A percentile compares a stretch with the other conserved stretches of the same genome.
phyloP scores from a whole-genome alignment of 306 rosid species.

The Quercus rubra region DNA sequence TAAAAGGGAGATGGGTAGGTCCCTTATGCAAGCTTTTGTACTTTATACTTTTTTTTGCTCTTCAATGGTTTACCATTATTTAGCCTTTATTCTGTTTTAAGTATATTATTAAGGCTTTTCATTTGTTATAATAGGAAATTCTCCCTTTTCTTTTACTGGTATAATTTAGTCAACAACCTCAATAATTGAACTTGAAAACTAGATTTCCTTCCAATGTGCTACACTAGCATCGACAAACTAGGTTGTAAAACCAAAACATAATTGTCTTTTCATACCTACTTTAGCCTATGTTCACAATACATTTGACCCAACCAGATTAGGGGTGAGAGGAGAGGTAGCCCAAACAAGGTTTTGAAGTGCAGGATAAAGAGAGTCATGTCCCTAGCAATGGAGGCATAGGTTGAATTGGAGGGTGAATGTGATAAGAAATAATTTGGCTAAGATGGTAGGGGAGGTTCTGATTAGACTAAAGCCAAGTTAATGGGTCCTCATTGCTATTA shows the following conservation, averaged over 20 bases:
- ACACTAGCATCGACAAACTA: too few relatives aligned
- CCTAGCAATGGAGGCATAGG: constrained; percentile 25
- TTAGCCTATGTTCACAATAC: background rate
- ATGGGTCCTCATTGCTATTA: constrained; percentile 27
- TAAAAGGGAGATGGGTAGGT: too few relatives aligned
- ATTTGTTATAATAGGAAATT: too few relatives aligned
- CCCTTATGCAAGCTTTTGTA: too few relatives aligned
- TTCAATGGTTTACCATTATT: too few relatives aligned
- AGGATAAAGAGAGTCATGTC: constrained; percentile 44
- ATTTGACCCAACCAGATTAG: background rate
- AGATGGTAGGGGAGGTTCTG: constrained; percentile 6
- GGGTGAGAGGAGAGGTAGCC: background rate
- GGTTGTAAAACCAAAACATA: background rate
- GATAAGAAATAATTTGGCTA: constrained; percentile 8
- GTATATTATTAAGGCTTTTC: too few relatives aligned
- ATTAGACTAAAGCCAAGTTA: constrained; percentile 34
- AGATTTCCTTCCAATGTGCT: too few relatives aligned
- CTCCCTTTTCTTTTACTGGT: too few relatives aligned
- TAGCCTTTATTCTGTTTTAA: too few relatives aligned
- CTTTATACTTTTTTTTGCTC: too few relatives aligned
- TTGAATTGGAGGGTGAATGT: background rate
- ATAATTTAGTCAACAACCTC: too few relatives aligned
- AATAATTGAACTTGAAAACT: too few relatives aligned
- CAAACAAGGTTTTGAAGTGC: background rate
- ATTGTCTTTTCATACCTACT: background rate